These are phyloP conservation scores for Talaromyces islandicus DNA, from an alignment of 2,329 filamentous ascomycete species.

Conservation along the genomic window DNA sequence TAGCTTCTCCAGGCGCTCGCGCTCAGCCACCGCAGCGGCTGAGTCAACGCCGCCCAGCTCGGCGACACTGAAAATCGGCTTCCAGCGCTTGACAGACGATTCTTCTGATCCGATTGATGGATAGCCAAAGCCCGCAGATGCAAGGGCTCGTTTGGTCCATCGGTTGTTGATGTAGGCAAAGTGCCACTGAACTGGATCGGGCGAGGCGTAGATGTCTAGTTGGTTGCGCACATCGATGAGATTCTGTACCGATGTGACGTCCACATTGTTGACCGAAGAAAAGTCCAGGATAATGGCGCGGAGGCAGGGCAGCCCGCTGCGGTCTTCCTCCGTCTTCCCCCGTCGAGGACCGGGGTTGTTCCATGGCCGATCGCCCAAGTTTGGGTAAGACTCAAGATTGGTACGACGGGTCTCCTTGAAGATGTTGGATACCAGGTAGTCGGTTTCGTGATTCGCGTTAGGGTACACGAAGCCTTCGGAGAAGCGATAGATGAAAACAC, in stretches of 20 bases:
- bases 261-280: constrained; percentile 86
- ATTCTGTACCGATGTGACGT: constrained; percentile 86
- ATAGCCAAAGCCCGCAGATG: constrained; percentile 81
- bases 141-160: constrained; percentile 89
- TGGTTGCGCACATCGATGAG: constrained; percentile 94
- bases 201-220: constrained; percentile 75
- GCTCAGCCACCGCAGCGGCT: constrained; percentile 63
- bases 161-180: constrained; percentile 89
- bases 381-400: constrained; percentile 59
- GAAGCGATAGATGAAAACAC: constrained; percentile 93
- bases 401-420: constrained; percentile 70
- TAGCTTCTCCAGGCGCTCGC: constrained; percentile 45
- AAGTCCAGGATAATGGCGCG: constrained; percentile 94
- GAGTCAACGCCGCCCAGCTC: constrained; percentile 70
- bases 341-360: constrained; percentile 78
- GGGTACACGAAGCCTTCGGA: constrained; percentile 94
- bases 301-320: constrained; percentile 57
- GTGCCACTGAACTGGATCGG: constrained; percentile 87
- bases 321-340: constrained; percentile 45
- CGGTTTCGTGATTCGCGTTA: constrained; percentile 83
- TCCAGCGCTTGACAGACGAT: constrained; percentile 65
- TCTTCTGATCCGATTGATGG: constrained; percentile 52
- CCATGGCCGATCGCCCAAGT: constrained; percentile 79
- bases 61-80: constrained; percentile 90
- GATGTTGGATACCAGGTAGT: constrained; percentile 66